These are phyloP conservation scores for Vachellia pachyceras DNA, from an alignment of 306 rosid species.

Conservation along the genomic window DNA sequence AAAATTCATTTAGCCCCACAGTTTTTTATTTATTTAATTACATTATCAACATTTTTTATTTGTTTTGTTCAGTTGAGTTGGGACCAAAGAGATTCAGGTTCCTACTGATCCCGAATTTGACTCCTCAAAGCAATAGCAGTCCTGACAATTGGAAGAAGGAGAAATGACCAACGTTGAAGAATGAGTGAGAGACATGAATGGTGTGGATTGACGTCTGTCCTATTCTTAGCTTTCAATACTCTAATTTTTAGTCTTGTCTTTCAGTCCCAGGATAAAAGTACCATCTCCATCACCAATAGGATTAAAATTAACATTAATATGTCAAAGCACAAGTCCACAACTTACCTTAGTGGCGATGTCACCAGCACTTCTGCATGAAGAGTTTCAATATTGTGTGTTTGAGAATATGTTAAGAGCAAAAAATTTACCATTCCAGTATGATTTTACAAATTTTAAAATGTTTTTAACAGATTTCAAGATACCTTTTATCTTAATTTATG, in stretches of 20 bases:
- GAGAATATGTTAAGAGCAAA: too few species aligned
- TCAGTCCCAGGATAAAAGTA: neutral
- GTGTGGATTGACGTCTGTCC: conserved; percentile 45
- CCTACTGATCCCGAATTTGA: conserved; percentile 65
- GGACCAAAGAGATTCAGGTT: conserved; percentile 57
- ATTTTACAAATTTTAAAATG: too few species aligned
- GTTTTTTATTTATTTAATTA: conserved; percentile 20
- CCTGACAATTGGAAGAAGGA: conserved; percentile 70
- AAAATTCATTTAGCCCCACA: too few species aligned
- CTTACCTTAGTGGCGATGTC: too few species aligned
- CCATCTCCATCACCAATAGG: neutral
- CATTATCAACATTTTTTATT: conserved; percentile 19
- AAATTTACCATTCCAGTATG: too few species aligned
- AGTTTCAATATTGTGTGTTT: too few species aligned
- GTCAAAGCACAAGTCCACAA: too few species aligned
- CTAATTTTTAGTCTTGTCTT: conserved; percentile 42
- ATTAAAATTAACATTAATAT: too few species aligned
- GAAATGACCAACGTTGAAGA: conserved; percentile 21
- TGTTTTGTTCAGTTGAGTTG: conserved; percentile 45
- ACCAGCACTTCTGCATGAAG: too few species aligned
- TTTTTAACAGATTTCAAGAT: too few species aligned
- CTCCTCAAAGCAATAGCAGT: conserved; percentile 70
- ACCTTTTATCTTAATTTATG: too few species aligned
- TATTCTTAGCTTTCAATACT: conserved; percentile 49
- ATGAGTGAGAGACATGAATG: conserved; percentile 12